Conservation (phyloP, 192 early-diverging fungal genomes). For the Podila horticola region DNA sequence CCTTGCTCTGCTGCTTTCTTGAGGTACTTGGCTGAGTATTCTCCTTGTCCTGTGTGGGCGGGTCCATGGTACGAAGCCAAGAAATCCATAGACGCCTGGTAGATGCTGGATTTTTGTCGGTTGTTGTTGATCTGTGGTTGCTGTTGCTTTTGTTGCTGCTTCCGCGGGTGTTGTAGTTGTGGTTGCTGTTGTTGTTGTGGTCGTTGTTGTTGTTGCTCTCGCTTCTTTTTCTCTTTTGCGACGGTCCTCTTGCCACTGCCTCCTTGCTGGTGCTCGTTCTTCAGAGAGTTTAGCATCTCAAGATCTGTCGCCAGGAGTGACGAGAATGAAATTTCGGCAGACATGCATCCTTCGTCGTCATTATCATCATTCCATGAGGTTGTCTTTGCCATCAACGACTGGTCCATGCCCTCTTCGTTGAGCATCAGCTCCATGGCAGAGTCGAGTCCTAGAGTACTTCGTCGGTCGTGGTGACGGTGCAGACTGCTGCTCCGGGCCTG, state of each 20-base stretch:
- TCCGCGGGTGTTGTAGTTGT: neutral
- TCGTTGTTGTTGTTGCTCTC: neutral
- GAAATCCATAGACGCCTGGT: neutral
- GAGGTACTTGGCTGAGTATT: neutral
- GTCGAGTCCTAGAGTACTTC: neutral
- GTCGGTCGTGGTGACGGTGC: neutral
- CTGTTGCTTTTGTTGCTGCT: neutral
- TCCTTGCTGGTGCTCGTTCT: neutral
- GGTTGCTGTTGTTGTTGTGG: neutral
- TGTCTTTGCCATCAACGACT: neutral
- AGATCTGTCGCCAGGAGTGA: neutral
- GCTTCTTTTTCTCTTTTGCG: neutral
- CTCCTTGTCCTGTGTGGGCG: neutral
- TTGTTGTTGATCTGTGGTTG: neutral
- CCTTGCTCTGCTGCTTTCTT: neutral
- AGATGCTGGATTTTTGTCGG: neutral
- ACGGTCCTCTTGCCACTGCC: neutral
- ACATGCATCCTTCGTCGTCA: neutral
- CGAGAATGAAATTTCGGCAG: neutral
- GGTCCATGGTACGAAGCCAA: neutral
- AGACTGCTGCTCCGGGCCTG: neutral
- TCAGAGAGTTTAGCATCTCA: slow-evolving; percentile 1
- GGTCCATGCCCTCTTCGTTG: neutral
- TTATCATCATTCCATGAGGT: neutral
- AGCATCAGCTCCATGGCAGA: neutral